Conservation (phyloP, 2,329 filamentous ascomycete species). For the Phialocephala sp. region DNA sequence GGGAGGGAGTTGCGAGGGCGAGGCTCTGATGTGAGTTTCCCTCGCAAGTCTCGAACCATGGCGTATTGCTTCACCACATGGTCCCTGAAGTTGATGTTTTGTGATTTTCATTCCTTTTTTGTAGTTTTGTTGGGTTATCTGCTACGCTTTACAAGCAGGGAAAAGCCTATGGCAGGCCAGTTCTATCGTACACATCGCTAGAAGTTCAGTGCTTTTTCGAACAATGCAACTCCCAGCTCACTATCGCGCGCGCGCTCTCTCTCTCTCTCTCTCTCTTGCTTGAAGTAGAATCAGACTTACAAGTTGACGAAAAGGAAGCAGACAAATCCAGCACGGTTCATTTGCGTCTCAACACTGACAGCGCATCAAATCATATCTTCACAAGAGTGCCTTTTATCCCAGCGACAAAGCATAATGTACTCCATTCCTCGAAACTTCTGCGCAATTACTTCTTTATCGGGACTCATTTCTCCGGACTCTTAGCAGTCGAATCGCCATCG, state of each 20-base stretch:
- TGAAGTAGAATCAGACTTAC: not conserved
- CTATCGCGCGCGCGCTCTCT: too few relatives aligned
- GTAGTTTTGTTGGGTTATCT: not conserved
- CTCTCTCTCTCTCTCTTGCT: not conserved
- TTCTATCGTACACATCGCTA: not conserved
- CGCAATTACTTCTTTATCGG: not conserved
- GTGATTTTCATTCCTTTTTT: conserved; percentile 6
- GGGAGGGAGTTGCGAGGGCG: not conserved
- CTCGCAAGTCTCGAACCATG: not conserved
- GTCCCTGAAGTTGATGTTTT: not conserved
- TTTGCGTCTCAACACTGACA: not conserved
- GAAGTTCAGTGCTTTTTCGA: not conserved
- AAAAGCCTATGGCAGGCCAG: not conserved
- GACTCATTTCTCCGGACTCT: not conserved
- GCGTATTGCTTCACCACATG: not conserved
- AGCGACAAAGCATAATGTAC: not conserved
- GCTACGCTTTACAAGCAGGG: not conserved
- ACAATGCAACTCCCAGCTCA: not conserved
- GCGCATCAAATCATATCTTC: not conserved
- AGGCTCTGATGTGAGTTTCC: conserved; percentile 11
- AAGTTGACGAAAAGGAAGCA: not conserved
- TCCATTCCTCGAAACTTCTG: not conserved
- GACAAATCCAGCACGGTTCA: not conserved
- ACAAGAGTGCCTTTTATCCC: not conserved
- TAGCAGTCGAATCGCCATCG: not conserved